These are phyloP conservation scores for Phlegmacium glaucopus DNA, from an alignment of 768 basidiomycete genomes.

Conservation along the genomic window DNA sequence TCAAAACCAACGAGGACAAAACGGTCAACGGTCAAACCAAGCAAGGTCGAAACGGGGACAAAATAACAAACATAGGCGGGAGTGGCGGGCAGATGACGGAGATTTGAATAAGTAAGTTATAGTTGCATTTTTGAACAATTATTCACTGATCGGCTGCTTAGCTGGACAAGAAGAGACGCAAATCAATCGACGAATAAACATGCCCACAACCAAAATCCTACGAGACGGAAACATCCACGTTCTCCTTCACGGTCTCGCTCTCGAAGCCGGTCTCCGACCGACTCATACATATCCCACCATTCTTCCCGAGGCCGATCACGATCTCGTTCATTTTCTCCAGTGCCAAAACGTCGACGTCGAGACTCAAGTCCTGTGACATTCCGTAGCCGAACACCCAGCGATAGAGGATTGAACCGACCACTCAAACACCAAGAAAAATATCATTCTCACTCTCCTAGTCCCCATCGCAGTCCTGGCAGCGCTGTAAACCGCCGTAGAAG, in stretches of 20 bases:
- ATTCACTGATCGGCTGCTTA: conserved; percentile 21
- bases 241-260: conserved; percentile 61
- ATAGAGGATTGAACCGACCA: conserved; percentile 35
- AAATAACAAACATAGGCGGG: conserved; percentile 39
- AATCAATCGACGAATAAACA: conserved; percentile 37
- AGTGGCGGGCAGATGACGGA: conserved; percentile 60
- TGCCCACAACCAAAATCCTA: conserved; percentile 27
- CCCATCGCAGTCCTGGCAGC: conserved; percentile 36
- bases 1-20: conserved; percentile 37
- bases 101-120: conserved; percentile 68
- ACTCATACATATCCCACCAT: conserved; percentile 60
- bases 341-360: conserved; percentile 49
- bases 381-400: conserved; percentile 48
- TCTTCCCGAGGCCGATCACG: conserved; percentile 66
- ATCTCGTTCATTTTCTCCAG: conserved; percentile 59
- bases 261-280: conserved; percentile 58
- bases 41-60: conserved; percentile 31
- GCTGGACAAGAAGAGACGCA: conserved; percentile 66
- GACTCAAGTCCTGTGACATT: conserved; percentile 46
- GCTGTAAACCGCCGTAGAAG: conserved; percentile 43
- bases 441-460: conserved; percentile 39
- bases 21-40: conserved; percentile 31
- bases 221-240: conserved; percentile 42
- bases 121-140: background rate
- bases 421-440: conserved; percentile 17